phyloP scores from a whole-genome alignment of 495 filamentous ascomycete genomes.

The Trichoderma virens region DNA sequence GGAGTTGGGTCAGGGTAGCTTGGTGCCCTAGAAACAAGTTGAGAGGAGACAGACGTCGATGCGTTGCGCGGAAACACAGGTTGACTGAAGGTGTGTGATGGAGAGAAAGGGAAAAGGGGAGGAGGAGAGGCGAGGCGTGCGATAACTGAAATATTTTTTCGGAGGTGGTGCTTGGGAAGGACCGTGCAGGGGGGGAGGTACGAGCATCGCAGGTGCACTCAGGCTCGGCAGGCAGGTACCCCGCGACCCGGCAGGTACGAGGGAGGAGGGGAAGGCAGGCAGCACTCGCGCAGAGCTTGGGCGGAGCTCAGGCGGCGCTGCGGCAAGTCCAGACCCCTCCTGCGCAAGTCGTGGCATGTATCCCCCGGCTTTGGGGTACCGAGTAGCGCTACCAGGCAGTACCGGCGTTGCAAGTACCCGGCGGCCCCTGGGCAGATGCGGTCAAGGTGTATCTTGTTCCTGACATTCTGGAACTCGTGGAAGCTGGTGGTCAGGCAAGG shows the following conservation, averaged over 20 bases:
- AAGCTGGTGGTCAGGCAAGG: no score
- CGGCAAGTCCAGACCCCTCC: neutral
- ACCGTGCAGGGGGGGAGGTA: conserved; percentile 6
- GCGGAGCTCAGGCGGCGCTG: no score
- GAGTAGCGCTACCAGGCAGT: neutral
- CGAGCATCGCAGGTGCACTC: conserved; percentile 2
- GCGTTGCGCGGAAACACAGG: conserved; percentile 38
- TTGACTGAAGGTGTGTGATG: conserved; percentile 16
- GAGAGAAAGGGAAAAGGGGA: conserved; percentile 32
- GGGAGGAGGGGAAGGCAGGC: neutral
- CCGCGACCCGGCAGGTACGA: neutral
- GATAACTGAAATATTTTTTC: conserved; percentile 14
- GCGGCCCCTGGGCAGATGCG: conserved; percentile 6
- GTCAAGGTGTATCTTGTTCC: conserved; percentile 4
- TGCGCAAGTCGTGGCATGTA: neutral
- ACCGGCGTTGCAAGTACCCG: neutral
- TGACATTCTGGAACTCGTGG: conserved; percentile 2
- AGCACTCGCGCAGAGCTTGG: neutral
- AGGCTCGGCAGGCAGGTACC: neutral
- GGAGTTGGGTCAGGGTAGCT: conserved; percentile 72
- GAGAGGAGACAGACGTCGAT: conserved; percentile 28
- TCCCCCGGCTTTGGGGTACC: conserved; percentile 5
- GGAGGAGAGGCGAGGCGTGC: conserved; percentile 12
- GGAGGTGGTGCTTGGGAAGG: neutral
- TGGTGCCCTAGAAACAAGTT: conserved; percentile 71